phyloP scores from a whole-genome alignment of 108 stramenopile species.

The Nitzschia sp. region DNA sequence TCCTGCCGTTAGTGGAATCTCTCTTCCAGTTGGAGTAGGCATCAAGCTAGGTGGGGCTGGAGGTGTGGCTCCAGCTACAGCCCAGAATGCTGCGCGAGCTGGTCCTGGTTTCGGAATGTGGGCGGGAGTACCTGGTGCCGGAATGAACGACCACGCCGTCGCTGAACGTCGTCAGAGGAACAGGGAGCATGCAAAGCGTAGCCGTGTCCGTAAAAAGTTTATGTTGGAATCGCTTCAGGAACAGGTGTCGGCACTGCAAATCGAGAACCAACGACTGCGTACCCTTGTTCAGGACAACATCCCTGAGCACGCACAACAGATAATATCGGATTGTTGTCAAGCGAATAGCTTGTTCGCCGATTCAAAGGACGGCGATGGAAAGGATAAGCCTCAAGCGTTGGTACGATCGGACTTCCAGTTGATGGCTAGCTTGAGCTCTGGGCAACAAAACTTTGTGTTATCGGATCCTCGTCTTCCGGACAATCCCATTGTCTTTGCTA shows the following conservation, averaged over 20 bases:
- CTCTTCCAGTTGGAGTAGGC: constrained; percentile 67
- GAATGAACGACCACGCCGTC: constrained; percentile 43
- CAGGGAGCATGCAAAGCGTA: constrained; percentile 97
- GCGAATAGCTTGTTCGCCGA: constrained; percentile 73
- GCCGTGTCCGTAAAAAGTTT: constrained; percentile 97
- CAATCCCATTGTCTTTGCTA: constrained; percentile 95
- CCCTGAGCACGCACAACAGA: constrained; percentile 73
- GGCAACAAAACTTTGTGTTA: constrained; percentile 88
- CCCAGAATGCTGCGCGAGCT: constrained; percentile 30
- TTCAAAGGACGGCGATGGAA: constrained; percentile 15
- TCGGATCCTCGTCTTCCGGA: constrained; percentile 98
- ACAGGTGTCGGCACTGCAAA: constrained; percentile 87
- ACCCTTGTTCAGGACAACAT: constrained; percentile 83
- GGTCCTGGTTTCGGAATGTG: constrained; percentile 32
- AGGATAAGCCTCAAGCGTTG: constrained; percentile 42
- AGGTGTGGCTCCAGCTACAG: constrained; percentile 55
- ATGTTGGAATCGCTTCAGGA: constrained; percentile 96
- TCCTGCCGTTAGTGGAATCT: constrained; percentile 29
- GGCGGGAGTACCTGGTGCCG: constrained; percentile 28
- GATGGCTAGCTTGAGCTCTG: constrained; percentile 76
- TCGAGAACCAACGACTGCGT: constrained; percentile 83
- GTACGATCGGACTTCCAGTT: constrained; percentile 82
- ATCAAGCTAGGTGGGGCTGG: constrained; percentile 63
- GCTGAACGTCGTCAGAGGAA: constrained; percentile 90
- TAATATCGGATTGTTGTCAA: constrained; percentile 80